Conservation (phyloP, 495 filamentous ascomycete species). For the Endocarpon pusillum region DNA sequence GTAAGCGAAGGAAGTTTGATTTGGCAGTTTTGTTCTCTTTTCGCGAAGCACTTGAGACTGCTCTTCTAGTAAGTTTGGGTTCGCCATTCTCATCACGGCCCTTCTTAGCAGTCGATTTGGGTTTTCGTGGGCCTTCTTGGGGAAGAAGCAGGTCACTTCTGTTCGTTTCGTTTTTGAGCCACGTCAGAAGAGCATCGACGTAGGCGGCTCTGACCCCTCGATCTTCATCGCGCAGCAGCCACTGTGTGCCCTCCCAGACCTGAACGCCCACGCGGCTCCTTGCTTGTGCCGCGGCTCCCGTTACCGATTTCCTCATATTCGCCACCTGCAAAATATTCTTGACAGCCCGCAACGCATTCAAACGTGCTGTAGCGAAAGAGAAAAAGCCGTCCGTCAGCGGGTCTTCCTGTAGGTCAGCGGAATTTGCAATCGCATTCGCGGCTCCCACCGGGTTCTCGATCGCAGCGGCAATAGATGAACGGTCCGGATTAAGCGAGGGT, state of each 20-base stretch:
- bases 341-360: constrained; percentile 62
- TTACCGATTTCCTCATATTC: constrained; percentile 43
- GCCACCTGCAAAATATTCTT: constrained; percentile 66
- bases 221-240: constrained; percentile 64
- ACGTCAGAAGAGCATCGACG: constrained; percentile 61
- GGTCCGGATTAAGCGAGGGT: constrained; percentile 28
- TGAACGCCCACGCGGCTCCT: constrained; percentile 57
- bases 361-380: constrained; percentile 52
- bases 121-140: constrained; percentile 33
- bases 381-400: constrained; percentile 45
- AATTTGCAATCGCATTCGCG: constrained; percentile 20
- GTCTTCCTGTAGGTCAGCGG: constrained; percentile 25
- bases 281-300: constrained; percentile 41
- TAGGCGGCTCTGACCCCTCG: constrained; percentile 66
- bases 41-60: constrained; percentile 49
- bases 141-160: constrained; percentile 43
- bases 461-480: constrained; percentile 21
- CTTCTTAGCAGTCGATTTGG: constrained; percentile 15
- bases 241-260: constrained; percentile 85
- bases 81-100: constrained; percentile 8
- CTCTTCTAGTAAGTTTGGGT: constrained; percentile 37
- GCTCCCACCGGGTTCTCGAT: constrained; percentile 24
- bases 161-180: constrained; percentile 65
- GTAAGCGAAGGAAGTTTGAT: constrained; percentile 60
- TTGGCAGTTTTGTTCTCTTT: constrained; percentile 39